Evolutionary conservation across 1,284 basidiomycete genomes (phyloP), one percentile per base, ranked within the genome.

Genomic region (Xerocomus amazonicus): DNA sequence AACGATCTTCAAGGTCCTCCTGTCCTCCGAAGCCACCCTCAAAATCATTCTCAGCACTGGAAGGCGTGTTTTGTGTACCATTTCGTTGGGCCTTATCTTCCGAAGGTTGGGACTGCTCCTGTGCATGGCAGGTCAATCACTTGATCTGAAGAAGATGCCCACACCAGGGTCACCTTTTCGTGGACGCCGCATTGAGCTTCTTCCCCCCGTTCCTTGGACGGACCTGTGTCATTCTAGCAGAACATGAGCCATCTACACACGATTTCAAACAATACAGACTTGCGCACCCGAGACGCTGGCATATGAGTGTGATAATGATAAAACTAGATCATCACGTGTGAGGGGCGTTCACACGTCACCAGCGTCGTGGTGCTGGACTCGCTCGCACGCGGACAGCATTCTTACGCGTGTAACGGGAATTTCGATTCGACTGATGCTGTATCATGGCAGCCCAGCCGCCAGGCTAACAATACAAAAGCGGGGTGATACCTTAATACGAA

Each of bases 21-120:
- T 74, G 74, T 2, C 75, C 76, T 23, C 75, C 75, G 51, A 69
- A 76, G 14, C 76, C 76, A 36, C 71, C 74, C 62, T 78, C 77
- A 42, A 74, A 72, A 52, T 73, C 67, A 23, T 46, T 48, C n/a
- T 54, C 48, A 6, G 29, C 35, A 34, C 27, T 53, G 8, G 43
- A 27, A 5, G 16, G n/a, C 28, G 41, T 32, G n/a, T 27, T 43
- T 29, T 17, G 40, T 26, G 45, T 37, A 10, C 52, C 38, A 35
- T 51, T 46, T 31, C 53, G 43, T 34, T 38, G 44, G 17, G 44
- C 50, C 41, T 45, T 44, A 27, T 58, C 48, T n/a, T 48, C 33
- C 38, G 58, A 38, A 10, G 51, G 48, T 16, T 50, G 61, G 16
- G 45, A 51, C 29, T 59, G 50, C 35, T 59, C 57, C 53, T 59